Evolutionary conservation across 352 stramenopile genomes (phyloP).

Genomic region (Lagenidium giganteum): DNA sequence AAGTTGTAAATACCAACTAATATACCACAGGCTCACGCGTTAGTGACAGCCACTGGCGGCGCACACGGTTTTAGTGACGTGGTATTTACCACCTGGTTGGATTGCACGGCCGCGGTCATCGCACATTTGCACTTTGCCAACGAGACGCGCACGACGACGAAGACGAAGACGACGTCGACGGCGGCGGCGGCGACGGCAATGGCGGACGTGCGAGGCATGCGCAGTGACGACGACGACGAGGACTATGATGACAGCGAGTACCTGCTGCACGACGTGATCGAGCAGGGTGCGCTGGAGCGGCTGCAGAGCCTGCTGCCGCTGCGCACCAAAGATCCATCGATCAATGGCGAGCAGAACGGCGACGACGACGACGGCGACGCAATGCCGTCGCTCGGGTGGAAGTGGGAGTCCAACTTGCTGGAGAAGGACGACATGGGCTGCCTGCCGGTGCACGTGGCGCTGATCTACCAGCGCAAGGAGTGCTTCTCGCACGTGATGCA

Average conservation of each 20-base stretch:
- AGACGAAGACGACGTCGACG: too few relatives aligned
- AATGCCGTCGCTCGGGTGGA: conserved; percentile 41
- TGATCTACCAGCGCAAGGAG: conserved; percentile 47
- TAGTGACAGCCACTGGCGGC: too few relatives aligned
- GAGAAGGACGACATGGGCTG: conserved; percentile 85
- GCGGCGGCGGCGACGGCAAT: too few relatives aligned
- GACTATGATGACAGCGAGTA: conserved; percentile 35
- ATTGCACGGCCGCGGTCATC: too few relatives aligned
- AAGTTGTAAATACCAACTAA: too few relatives aligned
- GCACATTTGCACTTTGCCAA: too few relatives aligned
- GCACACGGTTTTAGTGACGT: too few relatives aligned
- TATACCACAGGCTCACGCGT: too few relatives aligned
- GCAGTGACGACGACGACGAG: conserved; percentile 33
- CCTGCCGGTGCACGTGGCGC: conserved; percentile 68
- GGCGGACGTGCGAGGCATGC: too few relatives aligned
- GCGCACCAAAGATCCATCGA: conserved; percentile 3
- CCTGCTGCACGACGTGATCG: conserved; percentile 52
- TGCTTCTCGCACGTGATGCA: conserved; percentile 43
- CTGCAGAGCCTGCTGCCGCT: conserved; percentile 46
- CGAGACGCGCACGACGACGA: not conserved
- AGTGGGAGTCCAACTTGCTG: conserved; percentile 46
- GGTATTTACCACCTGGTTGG: too few relatives aligned
- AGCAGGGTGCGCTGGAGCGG: conserved; percentile 41
- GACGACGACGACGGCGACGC: conserved; percentile 6
- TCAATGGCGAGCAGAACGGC: not conserved